Evolutionary conservation across 2,329 filamentous ascomycete genomes (phyloP).

Genomic region (Cercospora zeina): DNA sequence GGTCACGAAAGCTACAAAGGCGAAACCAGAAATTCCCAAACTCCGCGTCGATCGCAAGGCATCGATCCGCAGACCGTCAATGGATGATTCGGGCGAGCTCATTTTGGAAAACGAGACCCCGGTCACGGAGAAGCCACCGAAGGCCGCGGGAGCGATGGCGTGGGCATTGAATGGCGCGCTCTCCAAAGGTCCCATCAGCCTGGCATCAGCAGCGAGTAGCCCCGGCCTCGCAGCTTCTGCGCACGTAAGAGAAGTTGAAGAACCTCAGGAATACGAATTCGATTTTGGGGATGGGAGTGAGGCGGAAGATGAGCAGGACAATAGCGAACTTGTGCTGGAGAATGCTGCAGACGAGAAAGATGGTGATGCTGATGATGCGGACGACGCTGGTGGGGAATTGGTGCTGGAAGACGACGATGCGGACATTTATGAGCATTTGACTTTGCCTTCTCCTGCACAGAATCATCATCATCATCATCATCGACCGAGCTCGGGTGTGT

Average conservation of each 20-base stretch:
- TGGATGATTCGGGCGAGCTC: slow-evolving; percentile 39
- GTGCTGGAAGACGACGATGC: slow-evolving; percentile 37
- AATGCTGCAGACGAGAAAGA: slow-evolving; percentile 31
- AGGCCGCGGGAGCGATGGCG: slow-evolving; percentile 30
- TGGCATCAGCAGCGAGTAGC: slow-evolving; percentile 47
- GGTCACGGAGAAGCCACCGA: slow-evolving; percentile 32
- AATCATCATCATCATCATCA: slow-evolving; percentile 31
- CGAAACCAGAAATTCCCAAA: slow-evolving; percentile 28
- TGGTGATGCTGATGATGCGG: neutral
- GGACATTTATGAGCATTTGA: slow-evolving; percentile 38
- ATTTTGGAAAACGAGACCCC: slow-evolving; percentile 39
- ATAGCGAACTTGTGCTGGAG: slow-evolving; percentile 15
- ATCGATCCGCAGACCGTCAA: slow-evolving; percentile 31
- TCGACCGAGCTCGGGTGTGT: slow-evolving; percentile 28
- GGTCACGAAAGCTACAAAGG: slow-evolving; percentile 15
- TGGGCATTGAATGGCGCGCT: slow-evolving; percentile 38
- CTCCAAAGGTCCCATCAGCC: slow-evolving; percentile 46
- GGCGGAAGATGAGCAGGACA: slow-evolving; percentile 18
- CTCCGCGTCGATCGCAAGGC: slow-evolving; percentile 38
- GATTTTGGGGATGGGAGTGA: slow-evolving; percentile 33
- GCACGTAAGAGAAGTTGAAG: slow-evolving; percentile 19
- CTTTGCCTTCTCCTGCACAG: slow-evolving; percentile 35
- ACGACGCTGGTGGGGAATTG: slow-evolving; percentile 24
- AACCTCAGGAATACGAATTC: slow-evolving; percentile 34
- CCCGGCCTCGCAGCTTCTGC: slow-evolving; percentile 32